Percentiles rank a stretch among this genome's conserved stretches.
Conservation (phyloP, 768 basidiomycete genomes). For the Termitomyces eurrhizus region DNA sequence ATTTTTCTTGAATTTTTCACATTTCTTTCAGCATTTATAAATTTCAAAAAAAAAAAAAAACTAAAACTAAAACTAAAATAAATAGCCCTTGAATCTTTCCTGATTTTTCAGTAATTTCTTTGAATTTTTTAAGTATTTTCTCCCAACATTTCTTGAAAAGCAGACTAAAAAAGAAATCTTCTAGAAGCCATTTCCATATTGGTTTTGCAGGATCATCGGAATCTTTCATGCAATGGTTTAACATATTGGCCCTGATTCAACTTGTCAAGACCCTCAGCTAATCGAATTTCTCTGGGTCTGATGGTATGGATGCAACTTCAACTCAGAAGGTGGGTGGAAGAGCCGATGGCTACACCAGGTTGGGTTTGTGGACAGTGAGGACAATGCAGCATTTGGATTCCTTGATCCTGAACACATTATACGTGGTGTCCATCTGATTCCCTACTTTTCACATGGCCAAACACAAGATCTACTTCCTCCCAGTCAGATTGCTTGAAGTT, state of each 20-base stretch:
- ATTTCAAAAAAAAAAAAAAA: too few relatives aligned
- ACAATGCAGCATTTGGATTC: conserved; percentile 37
- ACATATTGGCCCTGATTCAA: conserved; percentile 10
- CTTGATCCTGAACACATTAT: conserved; percentile 37
- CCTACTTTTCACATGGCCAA: neutral
- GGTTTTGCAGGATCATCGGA: conserved; percentile 20
- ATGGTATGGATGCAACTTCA: conserved; percentile 32
- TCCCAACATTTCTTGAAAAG: too few relatives aligned
- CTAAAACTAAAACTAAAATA: too few relatives aligned
- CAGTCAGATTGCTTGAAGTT: too few relatives aligned
- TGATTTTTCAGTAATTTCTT: too few relatives aligned
- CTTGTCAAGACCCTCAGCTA: neutral
- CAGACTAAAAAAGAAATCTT: too few relatives aligned
- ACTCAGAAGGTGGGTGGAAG: conserved; percentile 22
- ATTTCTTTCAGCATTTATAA: too few relatives aligned
- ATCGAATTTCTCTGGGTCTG: conserved; percentile 17
- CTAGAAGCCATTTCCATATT: conserved; percentile 19
- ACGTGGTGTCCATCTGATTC: conserved; percentile 20
- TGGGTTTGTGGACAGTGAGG: conserved; percentile 29
- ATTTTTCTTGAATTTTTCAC: too few relatives aligned
- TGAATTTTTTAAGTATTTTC: too few relatives aligned
- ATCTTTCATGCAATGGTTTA: conserved; percentile 21
- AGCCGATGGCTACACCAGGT: conserved; percentile 29
- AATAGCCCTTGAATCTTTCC: too few relatives aligned
- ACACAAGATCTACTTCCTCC: conserved; percentile 1